Base-by-base conservation (phyloP, 306 rosid genomes). In the Rosa persica region DNA sequence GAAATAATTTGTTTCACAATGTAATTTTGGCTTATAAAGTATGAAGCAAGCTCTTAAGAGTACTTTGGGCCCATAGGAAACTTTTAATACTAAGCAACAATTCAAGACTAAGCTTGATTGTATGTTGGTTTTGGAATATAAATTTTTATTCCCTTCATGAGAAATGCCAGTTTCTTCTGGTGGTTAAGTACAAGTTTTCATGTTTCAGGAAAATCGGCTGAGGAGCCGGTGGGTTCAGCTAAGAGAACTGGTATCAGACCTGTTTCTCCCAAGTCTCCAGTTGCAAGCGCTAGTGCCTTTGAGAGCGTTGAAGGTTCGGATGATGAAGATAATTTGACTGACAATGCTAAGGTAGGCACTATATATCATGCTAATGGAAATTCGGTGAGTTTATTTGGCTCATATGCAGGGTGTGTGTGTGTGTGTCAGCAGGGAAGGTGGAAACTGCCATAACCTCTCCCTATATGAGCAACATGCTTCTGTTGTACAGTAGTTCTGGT, bases 291-390 rank as follows among this genome's bases (percentile, higher is more conserved):
- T 40, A 89, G 93, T 78, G 98, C 94, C 74, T 93, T 93, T 58
- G 99, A 91, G 81, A 96, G 99, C 75, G 85, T 89, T 55, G 98
- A 93, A 55, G 99, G 90, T 57, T 96, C 99, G 25, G 99, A 96
- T 47, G 97, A 89, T 20, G 99, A 95, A 79, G 93, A 93, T 44
- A 76, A 81, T 80, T 11, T 83, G 77, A 75, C 74, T 23, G 97
- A 90, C 54, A 80, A 51, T 81, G 76, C 83, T 62, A 82, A 87
- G 77, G 67, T 87, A 67, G 92, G 82, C 81, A 75, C 89, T 20
- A 12, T 76, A 60, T 94, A 88, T 87, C 91, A 83, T 68, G 78
- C 87, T 12, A 94, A 92, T 87, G 97, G 97, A 76, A 79, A 81
- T 83, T 91, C 38, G 54, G 98, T 96, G 86, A 91, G 97, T 88